Evolutionary conservation across 108 stramenopile genomes (phyloP).

Genomic region (Heterococcus sp.): DNA sequence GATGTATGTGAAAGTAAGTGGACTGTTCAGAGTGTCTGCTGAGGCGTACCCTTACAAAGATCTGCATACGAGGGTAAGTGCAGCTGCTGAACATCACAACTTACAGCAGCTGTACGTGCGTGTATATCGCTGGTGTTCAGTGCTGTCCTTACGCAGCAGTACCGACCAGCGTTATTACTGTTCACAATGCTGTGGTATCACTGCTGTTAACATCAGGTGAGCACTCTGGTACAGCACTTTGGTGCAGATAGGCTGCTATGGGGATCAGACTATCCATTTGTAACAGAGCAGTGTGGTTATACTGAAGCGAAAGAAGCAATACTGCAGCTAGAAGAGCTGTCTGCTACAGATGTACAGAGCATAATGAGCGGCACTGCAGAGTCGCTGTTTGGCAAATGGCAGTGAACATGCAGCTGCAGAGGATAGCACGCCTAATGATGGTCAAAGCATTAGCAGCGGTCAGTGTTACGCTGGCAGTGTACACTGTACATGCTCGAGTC

Average conservation of each 20-base stretch:
- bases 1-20: neutral
- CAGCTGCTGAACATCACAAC: too few species aligned
- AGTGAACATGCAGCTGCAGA: too few species aligned
- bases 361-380: neutral
- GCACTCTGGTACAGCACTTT: neutral
- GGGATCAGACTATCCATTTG: neutral
- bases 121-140: too few species aligned
- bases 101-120: too few species aligned
- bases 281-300: neutral
- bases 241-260: neutral
- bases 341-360: neutral
- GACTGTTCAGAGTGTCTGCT: neutral
- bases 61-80: neutral
- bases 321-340: neutral
- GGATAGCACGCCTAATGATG: too few species aligned
- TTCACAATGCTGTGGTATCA: neutral
- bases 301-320: neutral
- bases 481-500: too few species aligned
- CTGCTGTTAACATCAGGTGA: neutral
- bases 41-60: neutral
- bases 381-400: neutral
- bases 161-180: too few species aligned
- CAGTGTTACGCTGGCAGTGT: too few species aligned
- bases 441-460: too few species aligned
- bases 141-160: too few species aligned